Percentiles rank a stretch among this genome's conserved stretches.
Conservation (phyloP, 2,329 filamentous ascomycete species). For the Colletotrichum sidae region DNA sequence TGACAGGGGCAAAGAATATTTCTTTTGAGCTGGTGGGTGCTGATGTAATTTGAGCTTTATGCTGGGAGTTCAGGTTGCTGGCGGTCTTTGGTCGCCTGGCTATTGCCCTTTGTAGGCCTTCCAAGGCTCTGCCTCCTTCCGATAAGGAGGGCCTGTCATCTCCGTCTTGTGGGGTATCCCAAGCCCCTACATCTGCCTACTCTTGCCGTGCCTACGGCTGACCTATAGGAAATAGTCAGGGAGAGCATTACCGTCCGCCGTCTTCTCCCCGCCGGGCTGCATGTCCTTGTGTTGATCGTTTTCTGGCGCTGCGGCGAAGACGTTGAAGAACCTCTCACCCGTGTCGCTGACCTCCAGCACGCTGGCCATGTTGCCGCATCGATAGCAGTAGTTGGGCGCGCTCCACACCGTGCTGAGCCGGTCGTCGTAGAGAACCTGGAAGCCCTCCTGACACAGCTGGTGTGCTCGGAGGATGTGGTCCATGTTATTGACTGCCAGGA, state of each 20-base stretch:
- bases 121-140: too few species aligned
- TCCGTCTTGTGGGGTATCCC: too few species aligned
- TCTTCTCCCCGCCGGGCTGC: conserved; percentile 78
- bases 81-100: too few species aligned
- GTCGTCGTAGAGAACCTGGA: conserved; percentile 96
- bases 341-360: conserved; percentile 95
- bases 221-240: conserved; percentile 78
- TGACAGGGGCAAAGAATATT: too few species aligned
- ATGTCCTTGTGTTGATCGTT: conserved; percentile 92
- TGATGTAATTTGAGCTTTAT: too few species aligned
- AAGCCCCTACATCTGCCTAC: too few species aligned
- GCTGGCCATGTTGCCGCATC: conserved; percentile 96
- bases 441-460: conserved; percentile 97
- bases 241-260: conserved; percentile 70
- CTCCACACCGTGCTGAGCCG: conserved; percentile 97
- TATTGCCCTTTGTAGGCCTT: too few species aligned
- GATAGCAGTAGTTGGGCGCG: conserved; percentile 94
- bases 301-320: conserved; percentile 96
- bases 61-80: too few species aligned
- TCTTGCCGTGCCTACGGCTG: too few species aligned
- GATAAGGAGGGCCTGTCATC: too few species aligned
- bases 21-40: too few species aligned
- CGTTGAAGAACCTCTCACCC: conserved; percentile 95
- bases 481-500: conserved; percentile 97
- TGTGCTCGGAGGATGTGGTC: conserved; percentile 97